Percentiles rank a stretch among this genome's conserved stretches.
These are phyloP conservation scores for Ceratorhiza oryzae-sativae DNA, from an alignment of 1,284 basidiomycete genomes.

Conservation along the genomic window DNA sequence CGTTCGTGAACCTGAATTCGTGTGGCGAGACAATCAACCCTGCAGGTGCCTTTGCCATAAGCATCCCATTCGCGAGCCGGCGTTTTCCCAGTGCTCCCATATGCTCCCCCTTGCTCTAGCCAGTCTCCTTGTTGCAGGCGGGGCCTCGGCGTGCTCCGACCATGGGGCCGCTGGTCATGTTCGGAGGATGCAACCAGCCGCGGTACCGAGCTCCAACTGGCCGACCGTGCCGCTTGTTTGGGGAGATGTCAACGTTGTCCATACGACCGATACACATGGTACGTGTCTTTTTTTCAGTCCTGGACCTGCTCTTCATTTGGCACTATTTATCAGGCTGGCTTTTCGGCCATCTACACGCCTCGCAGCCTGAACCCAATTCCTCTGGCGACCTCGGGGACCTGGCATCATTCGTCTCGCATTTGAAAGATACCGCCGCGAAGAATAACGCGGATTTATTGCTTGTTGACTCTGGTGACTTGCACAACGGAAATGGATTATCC, in stretches of 20 bases:
- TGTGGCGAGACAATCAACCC: background rate
- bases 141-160: constrained; percentile 12
- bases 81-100: background rate
- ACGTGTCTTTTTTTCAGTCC: constrained; percentile 76
- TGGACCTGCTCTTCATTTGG: constrained; percentile 49
- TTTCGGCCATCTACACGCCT: constrained; percentile 72
- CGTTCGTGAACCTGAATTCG: background rate
- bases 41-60: background rate
- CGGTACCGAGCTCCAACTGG: constrained; percentile 40
- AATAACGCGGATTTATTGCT: constrained; percentile 74
- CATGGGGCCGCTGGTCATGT: constrained; percentile 1
- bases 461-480: constrained; percentile 78
- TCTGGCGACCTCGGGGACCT: constrained; percentile 83
- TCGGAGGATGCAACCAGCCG: constrained; percentile 38
- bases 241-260: constrained; percentile 79
- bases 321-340: constrained; percentile 64
- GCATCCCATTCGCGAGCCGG: background rate
- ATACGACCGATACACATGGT: constrained; percentile 82
- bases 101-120: constrained; percentile 12
- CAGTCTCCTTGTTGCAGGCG: background rate
- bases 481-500: constrained; percentile 79
- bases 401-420: constrained; percentile 78
- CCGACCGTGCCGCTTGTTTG: constrained; percentile 62
- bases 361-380: constrained; percentile 77
- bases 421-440: constrained; percentile 76